Conservation (phyloP, 129 eudicot species). For the Artemisia annua region DNA sequence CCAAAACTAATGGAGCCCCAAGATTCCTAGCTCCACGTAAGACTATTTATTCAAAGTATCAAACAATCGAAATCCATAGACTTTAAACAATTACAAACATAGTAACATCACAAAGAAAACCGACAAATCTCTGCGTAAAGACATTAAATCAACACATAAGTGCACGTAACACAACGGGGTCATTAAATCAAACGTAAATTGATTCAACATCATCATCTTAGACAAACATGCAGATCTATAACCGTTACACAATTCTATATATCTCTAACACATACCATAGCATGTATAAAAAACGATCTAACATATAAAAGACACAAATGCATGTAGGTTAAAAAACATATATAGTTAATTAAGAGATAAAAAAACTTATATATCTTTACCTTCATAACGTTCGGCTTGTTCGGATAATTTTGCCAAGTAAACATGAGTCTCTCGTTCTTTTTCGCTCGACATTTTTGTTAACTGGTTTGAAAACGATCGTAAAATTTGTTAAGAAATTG, state of each 20-base stretch:
- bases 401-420: conserved; percentile 83
- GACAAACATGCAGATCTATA: background rate
- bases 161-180: background rate
- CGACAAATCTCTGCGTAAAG: background rate
- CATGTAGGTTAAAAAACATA: background rate
- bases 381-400: conserved; percentile 89
- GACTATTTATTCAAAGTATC: too few species aligned
- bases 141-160: background rate
- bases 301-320: background rate
- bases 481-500: background rate
- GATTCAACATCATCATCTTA: conserved; percentile 5
- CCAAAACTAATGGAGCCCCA: background rate
- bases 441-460: conserved; percentile 57
- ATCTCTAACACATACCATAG: background rate
- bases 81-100: background rate
- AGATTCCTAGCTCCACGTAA: background rate
- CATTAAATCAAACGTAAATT: background rate
- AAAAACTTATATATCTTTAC: conserved; percentile 17
- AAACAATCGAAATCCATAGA: too few species aligned
- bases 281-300: background rate
- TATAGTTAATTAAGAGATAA: too few species aligned
- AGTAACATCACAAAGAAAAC: background rate
- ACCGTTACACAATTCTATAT: background rate
- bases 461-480: conserved; percentile 2
- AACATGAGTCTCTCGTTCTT: conserved; percentile 77